A percentile compares a stretch with the other conserved stretches of the same genome.
Evolutionary conservation across 495 filamentous ascomycete species (phyloP).

Genomic region (Parmelia sp.): DNA sequence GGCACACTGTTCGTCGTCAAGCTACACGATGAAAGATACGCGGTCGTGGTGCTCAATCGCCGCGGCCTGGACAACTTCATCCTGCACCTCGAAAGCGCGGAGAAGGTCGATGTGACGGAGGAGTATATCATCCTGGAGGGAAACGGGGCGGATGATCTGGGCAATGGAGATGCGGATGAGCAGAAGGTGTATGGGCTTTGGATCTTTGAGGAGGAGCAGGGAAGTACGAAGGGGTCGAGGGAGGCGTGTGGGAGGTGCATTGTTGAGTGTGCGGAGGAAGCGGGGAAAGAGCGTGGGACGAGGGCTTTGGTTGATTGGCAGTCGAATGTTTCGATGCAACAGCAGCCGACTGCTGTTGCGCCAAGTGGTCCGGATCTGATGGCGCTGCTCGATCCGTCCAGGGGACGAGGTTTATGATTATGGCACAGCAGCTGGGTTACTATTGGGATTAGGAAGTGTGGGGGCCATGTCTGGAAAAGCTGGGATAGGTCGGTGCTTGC

Average conservation of each 20-base stretch:
- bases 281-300: slow-evolving; percentile 39
- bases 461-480: slow-evolving; percentile 2
- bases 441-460: background rate
- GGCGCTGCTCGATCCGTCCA: slow-evolving; percentile 9
- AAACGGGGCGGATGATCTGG: slow-evolving; percentile 20
- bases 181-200: slow-evolving; percentile 51
- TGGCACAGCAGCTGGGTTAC: background rate
- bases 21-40: slow-evolving; percentile 47
- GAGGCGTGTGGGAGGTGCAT: slow-evolving; percentile 48
- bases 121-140: slow-evolving; percentile 55
- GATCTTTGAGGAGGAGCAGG: slow-evolving; percentile 55
- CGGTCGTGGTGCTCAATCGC: slow-evolving; percentile 56
- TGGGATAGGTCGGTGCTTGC: background rate
- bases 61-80: slow-evolving; percentile 55
- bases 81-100: background rate
- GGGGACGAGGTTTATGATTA: too few relatives aligned
- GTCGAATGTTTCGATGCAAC: background rate
- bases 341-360: background rate
- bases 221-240: slow-evolving; percentile 47
- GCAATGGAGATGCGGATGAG: slow-evolving; percentile 27
- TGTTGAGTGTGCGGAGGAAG: slow-evolving; percentile 47
- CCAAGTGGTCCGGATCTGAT: slow-evolving; percentile 13
- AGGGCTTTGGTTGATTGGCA: background rate
- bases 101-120: slow-evolving; percentile 52
- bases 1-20: slow-evolving; percentile 73